Evolutionary conservation across 108 stramenopile genomes (phyloP), one percentile per base, ranked within the genome.

Genomic region (Halocafeteria seosinensis): DNA sequence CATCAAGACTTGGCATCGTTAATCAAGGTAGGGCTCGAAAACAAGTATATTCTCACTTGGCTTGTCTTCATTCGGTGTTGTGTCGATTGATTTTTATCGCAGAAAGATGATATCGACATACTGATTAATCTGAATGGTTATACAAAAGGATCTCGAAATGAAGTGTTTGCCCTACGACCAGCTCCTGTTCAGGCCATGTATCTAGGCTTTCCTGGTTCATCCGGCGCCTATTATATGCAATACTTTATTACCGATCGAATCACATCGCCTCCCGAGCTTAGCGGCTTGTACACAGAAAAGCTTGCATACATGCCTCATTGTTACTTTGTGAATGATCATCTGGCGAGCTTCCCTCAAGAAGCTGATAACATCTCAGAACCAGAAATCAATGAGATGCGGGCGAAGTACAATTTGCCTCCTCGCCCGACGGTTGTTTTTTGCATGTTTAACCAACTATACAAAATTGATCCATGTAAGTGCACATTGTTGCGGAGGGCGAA

Each of bases 391-490:
- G 26, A 61, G 57, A n/a, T 71, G 74, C 21, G 53, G 35, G 3
- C 57, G 57, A 27, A 24, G 61, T 75, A 75, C 62, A 72, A 72
- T 27, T 35, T 75, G 9, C 64, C 72, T 27, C 31, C 24, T 21
- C 42, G 42, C n/a, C 62, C 57, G 35, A 77, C 60, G 9, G 86
- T 89, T 65, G 85, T 88, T 0, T 85, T 82, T 66, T 84, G 85
- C 55, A 82, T 78, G 50, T 87, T 88, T 71, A 87, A 85, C 55
- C 82, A 85, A 35, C 69, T 84, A 9, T 87, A 87, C 67, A 89
- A 89, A 66, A 87, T 89, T 68, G 87, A 88, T 61, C 88, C 87
- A 11, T n/a, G n/a, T n/a, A n/a, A n/a, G n/a, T n/a, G n/a, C n/a
- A n/a, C n/a, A n/a, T n/a, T n/a, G 21, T n/a, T n/a, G n/a, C n/a